These are phyloP conservation scores for Lobosporangium transversale DNA, from an alignment of 192 early-diverging fungal genomes.

Conservation along the genomic window DNA sequence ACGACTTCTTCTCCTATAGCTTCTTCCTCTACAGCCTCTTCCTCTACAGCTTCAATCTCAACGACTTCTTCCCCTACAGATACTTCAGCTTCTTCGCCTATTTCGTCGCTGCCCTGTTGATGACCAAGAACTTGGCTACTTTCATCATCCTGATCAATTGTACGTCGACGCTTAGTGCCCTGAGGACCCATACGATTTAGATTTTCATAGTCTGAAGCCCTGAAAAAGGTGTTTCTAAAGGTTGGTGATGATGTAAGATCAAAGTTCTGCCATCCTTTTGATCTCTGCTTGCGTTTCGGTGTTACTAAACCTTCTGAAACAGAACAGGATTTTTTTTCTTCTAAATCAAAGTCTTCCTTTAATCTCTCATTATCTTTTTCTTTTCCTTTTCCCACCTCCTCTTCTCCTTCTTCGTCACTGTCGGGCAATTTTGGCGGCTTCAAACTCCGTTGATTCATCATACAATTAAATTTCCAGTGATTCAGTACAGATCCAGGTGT, in stretches of 20 bases:
- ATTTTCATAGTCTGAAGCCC: not conserved
- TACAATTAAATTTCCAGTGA: slow-evolving; percentile 25
- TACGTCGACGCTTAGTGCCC: not conserved
- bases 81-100: not conserved
- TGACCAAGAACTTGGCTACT: not conserved
- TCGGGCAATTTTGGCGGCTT: slow-evolving; percentile 10
- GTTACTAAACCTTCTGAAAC: not conserved
- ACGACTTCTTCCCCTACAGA: not conserved
- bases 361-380: not conserved
- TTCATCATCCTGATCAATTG: not conserved
- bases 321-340: not conserved
- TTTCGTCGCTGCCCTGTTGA: not conserved
- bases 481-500: slow-evolving; percentile 15
- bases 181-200: not conserved
- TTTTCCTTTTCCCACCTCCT: slow-evolving; percentile 4
- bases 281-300: not conserved
- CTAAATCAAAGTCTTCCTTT: not conserved
- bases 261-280: not conserved
- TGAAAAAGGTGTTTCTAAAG: not conserved
- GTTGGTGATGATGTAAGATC: not conserved
- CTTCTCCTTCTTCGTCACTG: not conserved
- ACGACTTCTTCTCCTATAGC: not conserved
- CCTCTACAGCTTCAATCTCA: slow-evolving; percentile 1
- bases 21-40: not conserved
- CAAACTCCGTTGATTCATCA: slow-evolving; percentile 22